Conservation (phyloP, 2,329 filamentous ascomycete genomes). For the Fusarium tjaetaba region DNA sequence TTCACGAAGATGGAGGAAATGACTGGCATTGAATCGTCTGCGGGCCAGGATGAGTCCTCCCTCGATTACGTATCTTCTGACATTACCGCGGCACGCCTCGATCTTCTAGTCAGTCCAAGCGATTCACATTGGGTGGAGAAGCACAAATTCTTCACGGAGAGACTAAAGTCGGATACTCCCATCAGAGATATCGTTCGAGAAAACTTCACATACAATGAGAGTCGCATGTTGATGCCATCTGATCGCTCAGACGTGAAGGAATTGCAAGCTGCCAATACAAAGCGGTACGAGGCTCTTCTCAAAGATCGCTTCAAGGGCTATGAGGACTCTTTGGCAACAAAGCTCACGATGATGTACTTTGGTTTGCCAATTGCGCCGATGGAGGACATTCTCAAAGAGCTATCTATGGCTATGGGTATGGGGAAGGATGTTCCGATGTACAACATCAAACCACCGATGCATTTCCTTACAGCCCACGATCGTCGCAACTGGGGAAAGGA, state of each 20-base stretch:
- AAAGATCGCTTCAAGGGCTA: conserved; percentile 45
- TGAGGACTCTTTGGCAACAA: conserved; percentile 48
- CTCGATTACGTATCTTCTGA: background rate
- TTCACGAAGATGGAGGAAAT: background rate
- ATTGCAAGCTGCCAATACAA: conserved; percentile 47
- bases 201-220: conserved; percentile 50
- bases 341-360: conserved; percentile 59
- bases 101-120: conserved; percentile 39
- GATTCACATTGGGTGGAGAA: conserved; percentile 39
- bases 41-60: background rate
- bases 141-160: conserved; percentile 44
- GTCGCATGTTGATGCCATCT: conserved; percentile 45
- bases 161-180: conserved; percentile 40
- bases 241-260: conserved; percentile 42
- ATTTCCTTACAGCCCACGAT: conserved; percentile 47
- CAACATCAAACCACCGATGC: conserved; percentile 43
- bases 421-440: conserved; percentile 18
- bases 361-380: conserved; percentile 57
- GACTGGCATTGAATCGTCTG: background rate
- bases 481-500: conserved; percentile 46
- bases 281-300: conserved; percentile 46
- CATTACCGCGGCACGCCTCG: conserved; percentile 17
- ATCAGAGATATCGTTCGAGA: conserved; percentile 47
- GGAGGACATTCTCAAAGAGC: conserved; percentile 35
- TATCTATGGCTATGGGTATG: conserved; percentile 30